A percentile compares a stretch with the other conserved stretches of the same genome.
phyloP scores from a whole-genome alignment of 2,329 filamentous ascomycete genomes.

The Daldinia sp. region DNA sequence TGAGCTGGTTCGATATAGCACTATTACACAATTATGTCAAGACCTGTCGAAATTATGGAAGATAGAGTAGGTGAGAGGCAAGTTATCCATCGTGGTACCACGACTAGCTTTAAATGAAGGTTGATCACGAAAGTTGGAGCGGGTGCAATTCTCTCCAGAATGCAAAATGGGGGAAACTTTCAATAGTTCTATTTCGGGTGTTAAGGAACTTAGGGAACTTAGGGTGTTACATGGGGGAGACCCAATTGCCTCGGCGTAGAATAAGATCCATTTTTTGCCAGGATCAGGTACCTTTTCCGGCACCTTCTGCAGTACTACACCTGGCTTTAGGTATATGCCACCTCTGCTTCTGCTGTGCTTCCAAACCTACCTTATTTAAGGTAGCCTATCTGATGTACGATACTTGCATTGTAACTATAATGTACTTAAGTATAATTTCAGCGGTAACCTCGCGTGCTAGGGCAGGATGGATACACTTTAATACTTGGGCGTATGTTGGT shows the following conservation, averaged over 20 bases:
- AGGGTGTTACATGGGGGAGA: too few relatives aligned
- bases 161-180: constrained; percentile 9
- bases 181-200: constrained; percentile 21
- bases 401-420: not conserved
- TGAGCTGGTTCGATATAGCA: constrained; percentile 15
- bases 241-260: constrained; percentile 34
- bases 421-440: constrained; percentile 14
- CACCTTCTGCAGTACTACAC: not conserved
- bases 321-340: not conserved
- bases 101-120: constrained; percentile 8
- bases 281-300: not conserved
- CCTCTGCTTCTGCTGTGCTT: too few relatives aligned
- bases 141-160: not conserved
- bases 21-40: constrained; percentile 9
- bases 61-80: not conserved
- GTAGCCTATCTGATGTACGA: not conserved
- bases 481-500: not conserved
- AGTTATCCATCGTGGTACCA: not conserved
- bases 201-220: too few relatives aligned
- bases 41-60: not conserved
- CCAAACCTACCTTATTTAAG: too few relatives aligned
- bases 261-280: constrained; percentile 2
- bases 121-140: not conserved
- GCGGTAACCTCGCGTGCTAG: constrained; percentile 18
- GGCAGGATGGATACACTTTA: not conserved